These are phyloP conservation scores for Colletotrichum echinochloae DNA, from an alignment of 2,329 filamentous ascomycete species.

Conservation along the genomic window DNA sequence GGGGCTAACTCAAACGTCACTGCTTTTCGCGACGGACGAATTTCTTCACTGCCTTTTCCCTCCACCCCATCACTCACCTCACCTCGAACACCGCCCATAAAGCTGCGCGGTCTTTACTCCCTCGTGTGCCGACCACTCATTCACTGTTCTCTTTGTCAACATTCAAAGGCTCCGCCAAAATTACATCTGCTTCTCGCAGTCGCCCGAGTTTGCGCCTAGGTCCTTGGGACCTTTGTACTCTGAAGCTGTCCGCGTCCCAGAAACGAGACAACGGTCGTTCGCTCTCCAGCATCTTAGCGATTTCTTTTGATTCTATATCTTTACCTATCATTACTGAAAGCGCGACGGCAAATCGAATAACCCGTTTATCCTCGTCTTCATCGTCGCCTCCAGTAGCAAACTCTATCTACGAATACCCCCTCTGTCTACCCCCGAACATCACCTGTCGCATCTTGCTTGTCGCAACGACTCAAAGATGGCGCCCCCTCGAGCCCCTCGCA, in stretches of 20 bases:
- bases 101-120: not conserved
- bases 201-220: constrained; percentile 23
- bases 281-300: constrained; percentile 3
- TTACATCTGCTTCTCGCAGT: not conserved
- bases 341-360: not conserved
- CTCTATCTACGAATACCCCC: not conserved
- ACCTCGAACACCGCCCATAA: constrained; percentile 4
- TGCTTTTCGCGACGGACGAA: constrained; percentile 40
- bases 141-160: constrained; percentile 4
- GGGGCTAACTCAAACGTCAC: constrained; percentile 42
- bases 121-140: not conserved
- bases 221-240: constrained; percentile 18
- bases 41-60: constrained; percentile 28
- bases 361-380: not conserved
- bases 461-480: constrained; percentile 32
- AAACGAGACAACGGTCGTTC: constrained; percentile 16
- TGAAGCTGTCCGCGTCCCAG: constrained; percentile 14
- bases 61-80: constrained; percentile 11
- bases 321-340: not conserved
- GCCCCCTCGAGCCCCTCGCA: constrained; percentile 41
- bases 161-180: not conserved
- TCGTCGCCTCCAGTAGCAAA: not conserved
- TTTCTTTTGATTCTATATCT: not conserved
- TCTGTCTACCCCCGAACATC: not conserved
- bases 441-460: not conserved